Evolutionary conservation across 1,139 yeast genomes (phyloP), one percentile per base, ranked within the genome.

Genomic region (Hansenula sp.): DNA sequence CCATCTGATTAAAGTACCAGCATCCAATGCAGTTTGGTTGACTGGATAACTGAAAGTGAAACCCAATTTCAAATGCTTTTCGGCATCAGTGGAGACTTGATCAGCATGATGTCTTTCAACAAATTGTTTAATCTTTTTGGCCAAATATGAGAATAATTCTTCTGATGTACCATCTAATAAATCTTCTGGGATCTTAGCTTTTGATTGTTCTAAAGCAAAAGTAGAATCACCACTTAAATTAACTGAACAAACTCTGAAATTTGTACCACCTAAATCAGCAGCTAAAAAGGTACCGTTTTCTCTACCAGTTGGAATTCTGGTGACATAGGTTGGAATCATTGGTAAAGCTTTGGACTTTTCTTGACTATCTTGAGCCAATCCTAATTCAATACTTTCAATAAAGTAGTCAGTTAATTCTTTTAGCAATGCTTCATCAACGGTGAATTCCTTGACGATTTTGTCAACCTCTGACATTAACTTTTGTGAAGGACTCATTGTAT

Each of bases 41-140:
- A 88, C 89, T 2, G 97, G 97, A 72, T 89, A 90, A 13, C 94
- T 82, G 57, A 90, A 90, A 1, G 97, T 89, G 66, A 90, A 88
- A 1, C 97, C 97, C 65, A 90, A 64, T 57, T 84, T 85, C 58
- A 84, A 72, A 12, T 59, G 55, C 6, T 56, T 54, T 4, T 56
- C 46, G 13, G 44, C 55, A 28, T 55, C 58, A 24, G 44, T 33
- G 4, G 28, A 10, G n/a, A 54, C 48, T 16, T 64, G 60, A 38
- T 74, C 80, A 6, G 62, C 59, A 59, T 87, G 95, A 56, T 82
- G 79, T 49, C 75, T 74, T 27, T 67, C 61, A 51, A 90, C 66
- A 59, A 90, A 90, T 5, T 63, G 64, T 37, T 71, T 66, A 38
- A 88, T 74, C 55, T 82, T 79, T 27, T 69, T 64, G n/a, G 96